These are phyloP conservation scores for Inonotus obliquus DNA, from an alignment of 1,284 basidiomycete species.

Conservation along the genomic window DNA sequence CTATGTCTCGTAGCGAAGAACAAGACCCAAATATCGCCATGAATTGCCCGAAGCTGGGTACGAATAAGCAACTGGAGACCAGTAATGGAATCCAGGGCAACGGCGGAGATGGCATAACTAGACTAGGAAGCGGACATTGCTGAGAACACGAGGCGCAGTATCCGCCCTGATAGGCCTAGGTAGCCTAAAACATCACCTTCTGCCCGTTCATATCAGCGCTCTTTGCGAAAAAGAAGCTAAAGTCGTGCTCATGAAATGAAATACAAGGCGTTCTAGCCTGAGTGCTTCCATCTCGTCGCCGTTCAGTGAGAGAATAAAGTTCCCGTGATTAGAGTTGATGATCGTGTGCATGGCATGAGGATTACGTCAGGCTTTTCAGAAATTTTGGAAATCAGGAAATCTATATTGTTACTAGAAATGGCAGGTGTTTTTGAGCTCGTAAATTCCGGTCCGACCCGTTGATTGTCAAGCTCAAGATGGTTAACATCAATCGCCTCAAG, in stretches of 20 bases:
- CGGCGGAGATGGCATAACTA: background rate
- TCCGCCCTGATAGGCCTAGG: background rate
- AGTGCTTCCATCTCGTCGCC: background rate
- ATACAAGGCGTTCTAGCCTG: background rate
- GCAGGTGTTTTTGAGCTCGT: too few species aligned
- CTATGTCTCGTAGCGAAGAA: background rate
- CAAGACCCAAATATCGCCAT: background rate
- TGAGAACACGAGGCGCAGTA: background rate
- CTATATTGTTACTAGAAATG: too few species aligned
- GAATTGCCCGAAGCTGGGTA: background rate
- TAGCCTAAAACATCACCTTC: background rate
- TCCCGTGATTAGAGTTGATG: too few species aligned
- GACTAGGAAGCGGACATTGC: background rate
- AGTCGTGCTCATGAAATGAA: background rate
- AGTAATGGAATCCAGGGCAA: background rate
- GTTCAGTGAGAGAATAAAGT: background rate
- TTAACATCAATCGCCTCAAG: background rate
- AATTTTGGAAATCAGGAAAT: too few species aligned
- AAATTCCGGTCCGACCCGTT: too few species aligned
- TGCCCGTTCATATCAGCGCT: background rate
- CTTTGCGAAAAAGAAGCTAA: background rate
- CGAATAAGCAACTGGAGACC: background rate
- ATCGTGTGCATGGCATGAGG: too few species aligned
- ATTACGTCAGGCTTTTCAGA: too few species aligned
- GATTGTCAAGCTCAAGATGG: background rate